Conservation (phyloP, 164 flowering plant genomes). For the Aristolochia fimbriata region DNA sequence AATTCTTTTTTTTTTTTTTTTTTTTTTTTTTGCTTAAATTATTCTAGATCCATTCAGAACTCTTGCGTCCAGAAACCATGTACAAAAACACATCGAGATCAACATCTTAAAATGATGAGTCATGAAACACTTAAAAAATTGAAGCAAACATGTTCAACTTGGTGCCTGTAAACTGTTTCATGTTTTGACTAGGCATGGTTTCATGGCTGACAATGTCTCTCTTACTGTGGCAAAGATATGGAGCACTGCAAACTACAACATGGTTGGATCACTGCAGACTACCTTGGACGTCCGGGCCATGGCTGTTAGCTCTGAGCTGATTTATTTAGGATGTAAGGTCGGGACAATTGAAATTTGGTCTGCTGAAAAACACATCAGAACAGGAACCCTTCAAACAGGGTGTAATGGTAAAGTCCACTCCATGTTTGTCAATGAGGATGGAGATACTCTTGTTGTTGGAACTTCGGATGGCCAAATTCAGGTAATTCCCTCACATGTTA, state of each 20-base stretch:
- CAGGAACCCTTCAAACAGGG: conserved; percentile 44
- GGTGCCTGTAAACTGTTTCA: too few species aligned
- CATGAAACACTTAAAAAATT: too few species aligned
- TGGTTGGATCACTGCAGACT: conserved; percentile 45
- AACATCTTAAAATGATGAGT: too few species aligned
- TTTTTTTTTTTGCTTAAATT: too few species aligned
- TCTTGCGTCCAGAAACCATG: too few species aligned
- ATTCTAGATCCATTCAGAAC: too few species aligned
- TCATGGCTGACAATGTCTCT: conserved; percentile 1
- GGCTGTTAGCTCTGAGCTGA: conserved; percentile 58
- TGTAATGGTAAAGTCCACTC: conserved; percentile 36
- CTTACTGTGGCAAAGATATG: conserved; percentile 38
- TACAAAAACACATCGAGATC: too few species aligned
- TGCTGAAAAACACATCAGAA: conserved; percentile 35
- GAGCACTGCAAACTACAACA: conserved; percentile 32
- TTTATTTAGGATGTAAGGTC: conserved; percentile 61
- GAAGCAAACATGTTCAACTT: too few species aligned
- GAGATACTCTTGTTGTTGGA: conserved; percentile 53
- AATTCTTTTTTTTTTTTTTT: too few species aligned
- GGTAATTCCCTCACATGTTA: conserved; percentile 22
- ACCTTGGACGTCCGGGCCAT: conserved; percentile 41
- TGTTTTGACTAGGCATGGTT: not conserved
- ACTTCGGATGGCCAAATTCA: conserved; percentile 66
- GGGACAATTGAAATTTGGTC: conserved; percentile 68
- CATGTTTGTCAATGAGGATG: conserved; percentile 46